Evolutionary conservation across 1,139 yeast genomes (phyloP), one percentile per base, ranked within the genome.

Genomic region (Scheffersomyces parashehatae): DNA sequence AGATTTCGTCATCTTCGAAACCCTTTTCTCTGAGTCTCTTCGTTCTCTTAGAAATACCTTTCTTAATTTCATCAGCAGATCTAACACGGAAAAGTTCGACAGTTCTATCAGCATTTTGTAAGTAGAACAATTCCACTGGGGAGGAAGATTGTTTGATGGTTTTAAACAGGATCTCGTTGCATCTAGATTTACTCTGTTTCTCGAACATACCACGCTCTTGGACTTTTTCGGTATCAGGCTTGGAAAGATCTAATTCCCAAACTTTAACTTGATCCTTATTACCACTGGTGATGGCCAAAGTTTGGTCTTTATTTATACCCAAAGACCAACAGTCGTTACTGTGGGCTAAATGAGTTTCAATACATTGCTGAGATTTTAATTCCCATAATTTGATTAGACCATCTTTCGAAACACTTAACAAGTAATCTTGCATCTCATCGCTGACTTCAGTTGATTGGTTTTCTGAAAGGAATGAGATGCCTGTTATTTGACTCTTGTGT

Each of bases 341-440:
- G 60, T 90, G 97, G 1, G 98, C 97, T 49, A 91, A 82, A 62
- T 90, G 98, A 0, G 98, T 90, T 63, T 93, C 99, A 12, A 90
- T 73, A 67, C 97, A 89, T 61, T 89, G 96, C 60, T 88, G 91
- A 10, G 95, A 73, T 57, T 83, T 85, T 52, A 93, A 68, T 60
- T 93, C 98, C 99, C 99, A 93, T 36, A 93, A 67, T 61, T 93
- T 93, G 52, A 93, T 75, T 43, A 90, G 71, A 1, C 99, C 98
- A 62, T 93, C 99, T 59, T 90, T 91, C 5, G 96, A 81, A 1
- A 85, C 82, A 53, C 90, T 82, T 34, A 90, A 55, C 29, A 93
- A 68, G 76, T 87, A 88, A 49, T 85, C 85, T 46, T 84, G 90
- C 58, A 79, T 60, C 10, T 75, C 76, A 47, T 82, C 87, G 5